phyloP scores from a whole-genome alignment of 352 stramenopile genomes.

The Blastocystis sp. region DNA sequence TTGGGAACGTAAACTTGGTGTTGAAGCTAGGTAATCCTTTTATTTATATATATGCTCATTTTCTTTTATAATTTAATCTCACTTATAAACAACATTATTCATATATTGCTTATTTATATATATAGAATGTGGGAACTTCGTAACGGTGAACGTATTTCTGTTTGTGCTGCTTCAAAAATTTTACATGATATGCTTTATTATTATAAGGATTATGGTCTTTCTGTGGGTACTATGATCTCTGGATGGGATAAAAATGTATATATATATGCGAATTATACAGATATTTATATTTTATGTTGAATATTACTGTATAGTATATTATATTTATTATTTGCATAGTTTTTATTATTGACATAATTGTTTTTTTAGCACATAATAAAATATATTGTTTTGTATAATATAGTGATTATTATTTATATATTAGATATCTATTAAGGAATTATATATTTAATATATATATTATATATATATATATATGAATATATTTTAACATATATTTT shows the following conservation, averaged over 20 bases:
- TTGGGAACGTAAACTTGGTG: constrained; percentile 90
- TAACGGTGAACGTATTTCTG: constrained; percentile 95
- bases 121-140: constrained; percentile 88
- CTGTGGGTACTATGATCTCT: constrained; percentile 96
- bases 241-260: constrained; percentile 78
- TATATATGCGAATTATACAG: neutral
- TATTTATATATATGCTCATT: constrained; percentile 37
- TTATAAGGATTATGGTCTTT: constrained; percentile 72
- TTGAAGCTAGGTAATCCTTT: constrained; percentile 51
- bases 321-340: too few species aligned
- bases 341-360: too few species aligned
- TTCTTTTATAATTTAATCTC: neutral
- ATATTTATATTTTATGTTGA: neutral
- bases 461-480: too few species aligned
- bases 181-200: constrained; percentile 94
- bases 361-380: too few species aligned
- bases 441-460: too few species aligned
- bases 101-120: constrained; percentile 46
- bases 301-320: too few species aligned
- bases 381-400: too few species aligned
- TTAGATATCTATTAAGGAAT: too few species aligned
- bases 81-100: too few species aligned
- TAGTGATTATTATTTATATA: too few species aligned
- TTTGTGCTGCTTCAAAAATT: constrained; percentile 88
- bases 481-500: too few species aligned